Evolutionary conservation across 306 rosid genomes (phyloP).

Genomic region (Rubus parviflorus): DNA sequence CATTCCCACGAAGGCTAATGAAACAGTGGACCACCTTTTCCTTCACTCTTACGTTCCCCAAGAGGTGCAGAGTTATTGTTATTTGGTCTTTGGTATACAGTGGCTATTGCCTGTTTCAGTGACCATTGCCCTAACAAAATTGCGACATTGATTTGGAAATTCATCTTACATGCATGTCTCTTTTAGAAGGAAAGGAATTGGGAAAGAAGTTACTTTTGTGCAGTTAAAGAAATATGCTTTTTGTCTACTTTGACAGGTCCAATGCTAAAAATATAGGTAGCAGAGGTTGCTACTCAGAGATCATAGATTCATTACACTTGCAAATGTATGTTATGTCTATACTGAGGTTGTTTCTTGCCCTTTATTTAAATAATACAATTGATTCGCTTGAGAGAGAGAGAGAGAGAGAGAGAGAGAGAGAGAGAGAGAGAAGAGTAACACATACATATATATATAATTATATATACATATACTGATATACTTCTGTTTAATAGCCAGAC

Average conservation of each 20-base stretch:
- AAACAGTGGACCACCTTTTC: neutral
- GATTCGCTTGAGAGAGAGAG: too few species aligned
- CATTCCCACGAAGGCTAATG: neutral
- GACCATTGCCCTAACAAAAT: neutral
- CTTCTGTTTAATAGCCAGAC: too few species aligned
- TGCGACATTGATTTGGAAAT: neutral
- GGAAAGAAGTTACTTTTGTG: neutral
- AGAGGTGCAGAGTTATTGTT: neutral
- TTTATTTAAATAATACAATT: too few species aligned
- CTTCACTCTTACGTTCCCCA: neutral
- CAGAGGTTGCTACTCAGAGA: neutral
- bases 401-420: too few species aligned
- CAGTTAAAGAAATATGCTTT: neutral
- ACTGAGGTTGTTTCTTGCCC: neutral
- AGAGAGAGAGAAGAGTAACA: too few species aligned
- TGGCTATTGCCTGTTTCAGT: neutral
- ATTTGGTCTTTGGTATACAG: constrained; percentile 6
- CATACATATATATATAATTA: too few species aligned
- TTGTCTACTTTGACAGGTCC: neutral
- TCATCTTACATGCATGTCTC: neutral
- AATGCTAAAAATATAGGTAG: neutral
- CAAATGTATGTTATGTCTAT: neutral
- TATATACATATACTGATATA: too few species aligned
- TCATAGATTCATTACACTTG: neutral
- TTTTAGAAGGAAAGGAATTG: neutral